Evolutionary conservation across 2,329 filamentous ascomycete genomes (phyloP).

Genomic region (Hypoxylon sp.): DNA sequence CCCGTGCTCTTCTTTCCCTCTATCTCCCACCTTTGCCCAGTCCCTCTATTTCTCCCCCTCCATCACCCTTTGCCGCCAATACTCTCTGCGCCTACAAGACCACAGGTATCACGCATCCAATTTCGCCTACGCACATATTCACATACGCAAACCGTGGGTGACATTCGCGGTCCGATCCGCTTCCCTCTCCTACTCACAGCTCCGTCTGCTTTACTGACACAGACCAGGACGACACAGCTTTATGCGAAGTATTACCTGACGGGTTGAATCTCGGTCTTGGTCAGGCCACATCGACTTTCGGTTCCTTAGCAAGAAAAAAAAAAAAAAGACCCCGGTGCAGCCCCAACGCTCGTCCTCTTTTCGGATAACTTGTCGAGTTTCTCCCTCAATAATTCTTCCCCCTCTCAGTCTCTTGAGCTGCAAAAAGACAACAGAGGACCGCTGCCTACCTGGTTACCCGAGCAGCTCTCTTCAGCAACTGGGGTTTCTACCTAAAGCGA

Average conservation of each 20-base stretch:
- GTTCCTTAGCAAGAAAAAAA: conserved; percentile 33
- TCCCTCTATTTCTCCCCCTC: not conserved
- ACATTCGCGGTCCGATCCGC: conserved; percentile 32
- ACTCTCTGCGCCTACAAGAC: not conserved
- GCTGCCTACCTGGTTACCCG: conserved; percentile 10
- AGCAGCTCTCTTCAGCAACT: conserved; percentile 30
- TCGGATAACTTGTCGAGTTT: conserved; percentile 37
- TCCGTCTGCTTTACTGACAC: conserved; percentile 19
- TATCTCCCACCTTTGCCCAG: not conserved
- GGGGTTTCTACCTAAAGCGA: conserved; percentile 12
- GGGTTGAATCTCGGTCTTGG: conserved; percentile 22
- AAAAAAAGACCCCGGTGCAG: conserved; percentile 32
- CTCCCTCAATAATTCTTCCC: conserved; percentile 28
- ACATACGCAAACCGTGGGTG: conserved; percentile 18
- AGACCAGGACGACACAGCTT: conserved; percentile 15
- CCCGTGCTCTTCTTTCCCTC: conserved; percentile 19
- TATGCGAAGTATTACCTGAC: conserved; percentile 24
- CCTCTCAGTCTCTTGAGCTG: conserved; percentile 26
- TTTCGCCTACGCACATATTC: not conserved
- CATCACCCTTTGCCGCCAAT: not conserved
- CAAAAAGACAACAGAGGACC: conserved; percentile 19
- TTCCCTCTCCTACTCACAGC: conserved; percentile 1
- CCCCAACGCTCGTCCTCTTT: conserved; percentile 33
- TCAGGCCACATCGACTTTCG: conserved; percentile 36
- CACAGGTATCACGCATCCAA: conserved; percentile 1